Evolutionary conservation across 1,284 basidiomycete species (phyloP).

Genomic region (Mycena citricolor): DNA sequence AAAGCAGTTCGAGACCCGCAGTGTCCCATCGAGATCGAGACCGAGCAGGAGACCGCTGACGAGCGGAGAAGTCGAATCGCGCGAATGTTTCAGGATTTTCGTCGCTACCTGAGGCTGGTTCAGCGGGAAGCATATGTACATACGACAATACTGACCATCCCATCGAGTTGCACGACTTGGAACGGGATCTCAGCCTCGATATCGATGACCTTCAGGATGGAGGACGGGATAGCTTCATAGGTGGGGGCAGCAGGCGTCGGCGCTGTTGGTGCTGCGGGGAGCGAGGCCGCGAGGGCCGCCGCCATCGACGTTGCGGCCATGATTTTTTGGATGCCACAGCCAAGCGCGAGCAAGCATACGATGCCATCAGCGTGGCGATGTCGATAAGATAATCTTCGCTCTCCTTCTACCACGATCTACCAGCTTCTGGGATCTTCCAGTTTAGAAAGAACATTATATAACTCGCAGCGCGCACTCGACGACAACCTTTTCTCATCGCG

Average conservation of each 20-base stretch:
- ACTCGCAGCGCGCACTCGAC: too few relatives aligned
- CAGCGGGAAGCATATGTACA: background rate
- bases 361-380: too few relatives aligned
- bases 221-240: constrained; percentile 81
- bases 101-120: constrained; percentile 69
- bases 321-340: constrained; percentile 11
- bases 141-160: constrained; percentile 58
- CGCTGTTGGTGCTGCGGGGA: constrained; percentile 64
- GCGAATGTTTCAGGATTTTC: constrained; percentile 89
- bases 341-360: constrained; percentile 4
- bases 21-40: constrained; percentile 86
- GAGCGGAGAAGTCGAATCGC: constrained; percentile 63
- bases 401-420: too few relatives aligned
- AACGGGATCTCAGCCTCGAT: constrained; percentile 86
- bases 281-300: constrained; percentile 80
- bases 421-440: too few relatives aligned
- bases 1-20: constrained; percentile 94
- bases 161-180: constrained; percentile 78
- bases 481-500: too few relatives aligned
- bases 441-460: too few relatives aligned
- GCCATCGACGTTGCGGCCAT: constrained; percentile 76
- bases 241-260: constrained; percentile 61
- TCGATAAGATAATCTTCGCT: too few relatives aligned
- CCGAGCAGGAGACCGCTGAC: constrained; percentile 87
- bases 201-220: constrained; percentile 88